phyloP scores from a whole-genome alignment of 257 asterid genomes.

The Przewalskia tangutica region DNA sequence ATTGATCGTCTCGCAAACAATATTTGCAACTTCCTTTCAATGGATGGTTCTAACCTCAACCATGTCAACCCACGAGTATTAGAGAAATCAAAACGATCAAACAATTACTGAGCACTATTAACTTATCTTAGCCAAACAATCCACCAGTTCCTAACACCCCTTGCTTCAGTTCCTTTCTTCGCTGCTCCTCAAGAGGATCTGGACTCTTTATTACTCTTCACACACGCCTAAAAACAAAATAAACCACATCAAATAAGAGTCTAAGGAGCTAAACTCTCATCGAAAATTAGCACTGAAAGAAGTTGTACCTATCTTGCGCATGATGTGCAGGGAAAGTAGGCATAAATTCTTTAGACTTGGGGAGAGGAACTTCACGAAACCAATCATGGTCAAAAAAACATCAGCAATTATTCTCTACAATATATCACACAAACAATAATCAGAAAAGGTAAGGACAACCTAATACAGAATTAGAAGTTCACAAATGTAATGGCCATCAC shows the following conservation, averaged over 20 bases:
- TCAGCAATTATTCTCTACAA: conserved; percentile 64
- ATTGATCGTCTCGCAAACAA: conserved; percentile 30
- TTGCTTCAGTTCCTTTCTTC: conserved; percentile 55
- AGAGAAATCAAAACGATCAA: conserved; percentile 14
- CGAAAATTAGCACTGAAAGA: not conserved
- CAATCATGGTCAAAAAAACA: conserved; percentile 74
- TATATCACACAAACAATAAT: not conserved
- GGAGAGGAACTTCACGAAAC: conserved; percentile 80
- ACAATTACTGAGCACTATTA: conserved; percentile 7
- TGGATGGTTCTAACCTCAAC: conserved; percentile 46
- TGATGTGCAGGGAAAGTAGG: conserved; percentile 82
- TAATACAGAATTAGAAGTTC: not conserved
- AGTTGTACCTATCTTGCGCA: conserved; percentile 66
- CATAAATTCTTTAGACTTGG: conserved; percentile 78
- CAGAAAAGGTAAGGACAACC: not conserved
- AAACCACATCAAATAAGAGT: not conserved
- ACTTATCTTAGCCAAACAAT: conserved; percentile 59
- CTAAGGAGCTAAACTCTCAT: not conserved
- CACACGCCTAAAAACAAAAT: conserved; percentile 34
- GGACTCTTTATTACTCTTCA: conserved; percentile 71
- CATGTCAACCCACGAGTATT: conserved; percentile 12
- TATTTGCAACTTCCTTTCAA: conserved; percentile 33
- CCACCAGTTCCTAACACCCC: conserved; percentile 64
- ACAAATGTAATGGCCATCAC: conserved; percentile 15
- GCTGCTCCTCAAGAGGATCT: conserved; percentile 67